phyloP scores from a whole-genome alignment of 441 rosid genomes.

The Erysimum cheiri region DNA sequence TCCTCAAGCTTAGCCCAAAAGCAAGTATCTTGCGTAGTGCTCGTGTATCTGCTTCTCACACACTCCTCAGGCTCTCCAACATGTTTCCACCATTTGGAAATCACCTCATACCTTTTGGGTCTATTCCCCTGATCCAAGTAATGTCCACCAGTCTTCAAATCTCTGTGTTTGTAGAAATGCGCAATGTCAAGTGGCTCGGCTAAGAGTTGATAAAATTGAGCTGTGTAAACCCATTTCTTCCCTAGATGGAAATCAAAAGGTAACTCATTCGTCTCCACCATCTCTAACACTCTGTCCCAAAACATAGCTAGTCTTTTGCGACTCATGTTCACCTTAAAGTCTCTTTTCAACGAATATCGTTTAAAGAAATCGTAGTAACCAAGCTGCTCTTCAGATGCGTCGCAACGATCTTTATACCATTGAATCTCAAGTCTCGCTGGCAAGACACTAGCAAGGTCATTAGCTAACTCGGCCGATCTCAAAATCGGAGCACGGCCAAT shows the following conservation, averaged over 20 bases:
- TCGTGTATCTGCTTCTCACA: slow-evolving; percentile 59
- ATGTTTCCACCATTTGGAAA: slow-evolving; percentile 70
- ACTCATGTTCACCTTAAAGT: slow-evolving; percentile 58
- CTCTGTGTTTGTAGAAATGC: slow-evolving; percentile 53
- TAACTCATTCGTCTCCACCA: slow-evolving; percentile 66
- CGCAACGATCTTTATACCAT: slow-evolving; percentile 70
- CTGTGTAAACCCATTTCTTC: slow-evolving; percentile 65
- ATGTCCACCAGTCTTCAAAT: slow-evolving; percentile 47
- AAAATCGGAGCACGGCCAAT: slow-evolving; percentile 57
- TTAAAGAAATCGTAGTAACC: slow-evolving; percentile 86
- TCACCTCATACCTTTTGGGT: slow-evolving; percentile 66
- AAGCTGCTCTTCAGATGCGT: slow-evolving; percentile 55
- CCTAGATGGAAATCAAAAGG: slow-evolving; percentile 66
- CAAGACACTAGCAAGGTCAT: slow-evolving; percentile 52
- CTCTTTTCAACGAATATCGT: slow-evolving; percentile 54
- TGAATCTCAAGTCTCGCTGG: slow-evolving; percentile 67
- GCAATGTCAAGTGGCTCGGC: slow-evolving; percentile 92
- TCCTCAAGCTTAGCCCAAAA: slow-evolving; percentile 90
- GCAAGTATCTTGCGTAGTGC: slow-evolving; percentile 79
- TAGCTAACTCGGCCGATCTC: slow-evolving; percentile 61
- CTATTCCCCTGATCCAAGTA: slow-evolving; percentile 62
- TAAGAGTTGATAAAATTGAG: slow-evolving; percentile 67
- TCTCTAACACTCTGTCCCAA: slow-evolving; percentile 63
- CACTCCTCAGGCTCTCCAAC: slow-evolving; percentile 21
- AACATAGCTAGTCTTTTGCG: slow-evolving; percentile 61